Conservation (phyloP, 805 yeast species). For the Pichia exigua region DNA sequence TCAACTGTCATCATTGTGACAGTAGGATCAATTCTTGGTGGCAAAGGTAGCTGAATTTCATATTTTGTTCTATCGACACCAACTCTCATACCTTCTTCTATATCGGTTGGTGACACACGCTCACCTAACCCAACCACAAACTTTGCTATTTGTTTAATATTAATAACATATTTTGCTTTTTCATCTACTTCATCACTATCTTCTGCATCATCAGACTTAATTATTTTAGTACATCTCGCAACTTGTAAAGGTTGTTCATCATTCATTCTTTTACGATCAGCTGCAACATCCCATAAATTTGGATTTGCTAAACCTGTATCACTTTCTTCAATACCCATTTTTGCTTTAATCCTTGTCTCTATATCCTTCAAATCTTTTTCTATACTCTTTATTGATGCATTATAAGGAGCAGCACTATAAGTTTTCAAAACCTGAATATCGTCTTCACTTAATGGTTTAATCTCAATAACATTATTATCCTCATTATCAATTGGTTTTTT, state of each 20-base stretch:
- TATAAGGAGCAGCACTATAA: conserved; percentile 97
- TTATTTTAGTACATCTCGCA: conserved; percentile 97
- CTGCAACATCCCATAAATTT: conserved; percentile 94
- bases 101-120: conserved; percentile 95
- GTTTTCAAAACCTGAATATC: conserved; percentile 96
- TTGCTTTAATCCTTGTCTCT: conserved; percentile 85
- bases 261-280: conserved; percentile 87
- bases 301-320: conserved; percentile 98
- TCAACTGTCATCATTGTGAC: conserved; percentile 99
- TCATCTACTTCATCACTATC: conserved; percentile 43
- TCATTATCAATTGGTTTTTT: conserved; percentile 70
- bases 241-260: conserved; percentile 97
- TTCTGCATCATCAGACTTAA: conserved; percentile 47
- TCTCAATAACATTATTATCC: conserved; percentile 58
- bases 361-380: conserved; percentile 82
- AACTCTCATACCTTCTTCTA: conserved; percentile 98
- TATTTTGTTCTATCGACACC: conserved; percentile 98
- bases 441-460: conserved; percentile 85
- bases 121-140: conserved; percentile 96
- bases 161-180: conserved; percentile 88
- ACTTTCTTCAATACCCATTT: conserved; percentile 87
- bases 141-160: conserved; percentile 96
- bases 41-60: conserved; percentile 93
- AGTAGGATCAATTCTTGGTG: conserved; percentile 95
- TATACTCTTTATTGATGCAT: conserved; percentile 65